phyloP scores from a whole-genome alignment of 768 basidiomycete genomes.

The Pleurotus pulmonarius region DNA sequence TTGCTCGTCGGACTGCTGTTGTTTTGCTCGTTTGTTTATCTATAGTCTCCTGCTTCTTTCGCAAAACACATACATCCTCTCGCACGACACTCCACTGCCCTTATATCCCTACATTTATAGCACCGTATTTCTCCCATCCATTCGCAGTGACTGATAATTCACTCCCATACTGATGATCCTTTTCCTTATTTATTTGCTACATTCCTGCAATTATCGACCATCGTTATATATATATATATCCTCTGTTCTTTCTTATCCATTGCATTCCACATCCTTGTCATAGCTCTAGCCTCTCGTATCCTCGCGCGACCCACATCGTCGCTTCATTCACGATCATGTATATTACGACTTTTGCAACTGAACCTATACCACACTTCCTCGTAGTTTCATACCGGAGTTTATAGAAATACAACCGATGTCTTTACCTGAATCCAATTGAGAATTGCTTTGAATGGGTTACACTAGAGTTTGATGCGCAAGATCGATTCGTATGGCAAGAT shows the following conservation, averaged over 20 bases:
- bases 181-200: conserved; percentile 3
- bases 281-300: conserved; percentile 9
- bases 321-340: conserved; percentile 22
- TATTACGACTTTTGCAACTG: conserved; percentile 16
- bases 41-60: conserved; percentile 1
- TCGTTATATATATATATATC: conserved; percentile 13
- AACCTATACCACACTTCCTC: conserved; percentile 5
- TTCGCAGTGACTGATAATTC: not conserved
- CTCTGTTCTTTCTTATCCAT: conserved; percentile 15
- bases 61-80: conserved; percentile 24
- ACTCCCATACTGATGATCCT: conserved; percentile 1
- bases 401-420: not conserved
- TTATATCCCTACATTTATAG: conserved; percentile 7
- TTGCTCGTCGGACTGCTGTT: conserved; percentile 7
- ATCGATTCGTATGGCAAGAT: no score
- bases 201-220: conserved; percentile 2
- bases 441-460: no score
- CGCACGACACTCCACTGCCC: conserved; percentile 13
- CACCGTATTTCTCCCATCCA: not conserved
- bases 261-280: conserved; percentile 17
- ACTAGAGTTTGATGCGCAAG: no score
- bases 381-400: conserved; percentile 8
- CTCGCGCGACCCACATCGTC: conserved; percentile 10
- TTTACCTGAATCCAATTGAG: no score
- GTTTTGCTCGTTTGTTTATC: conserved; percentile 7